Evolutionary conservation across 2,329 filamentous ascomycete genomes (phyloP).

Genomic region (Fusarium oligoseptatum): DNA sequence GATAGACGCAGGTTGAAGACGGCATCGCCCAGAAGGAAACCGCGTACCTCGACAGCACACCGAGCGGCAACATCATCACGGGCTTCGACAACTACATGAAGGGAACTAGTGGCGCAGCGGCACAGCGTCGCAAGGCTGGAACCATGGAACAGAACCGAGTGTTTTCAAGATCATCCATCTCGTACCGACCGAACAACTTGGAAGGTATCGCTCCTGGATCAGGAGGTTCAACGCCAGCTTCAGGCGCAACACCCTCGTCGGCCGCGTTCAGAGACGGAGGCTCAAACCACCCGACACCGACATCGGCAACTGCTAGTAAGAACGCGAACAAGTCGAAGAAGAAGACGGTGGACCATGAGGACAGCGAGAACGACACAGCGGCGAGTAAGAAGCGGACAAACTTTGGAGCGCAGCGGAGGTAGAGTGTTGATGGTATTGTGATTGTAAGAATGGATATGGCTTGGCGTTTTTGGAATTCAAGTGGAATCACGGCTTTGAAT

Average conservation of each 20-base stretch:
- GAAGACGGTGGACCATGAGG: constrained; percentile 61
- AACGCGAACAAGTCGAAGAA: constrained; percentile 66
- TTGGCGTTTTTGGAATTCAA: constrained; percentile 22
- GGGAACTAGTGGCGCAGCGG: constrained; percentile 74
- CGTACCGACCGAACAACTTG: constrained; percentile 63
- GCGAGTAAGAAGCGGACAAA: constrained; percentile 68
- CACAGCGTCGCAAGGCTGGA: constrained; percentile 73
- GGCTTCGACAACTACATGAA: constrained; percentile 99
- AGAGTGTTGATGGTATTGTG: constrained; percentile 6
- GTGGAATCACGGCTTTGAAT: constrained; percentile 6
- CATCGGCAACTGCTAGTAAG: constrained; percentile 63
- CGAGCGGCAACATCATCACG: constrained; percentile 93
- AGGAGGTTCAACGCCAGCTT: constrained; percentile 52
- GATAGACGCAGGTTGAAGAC: constrained; percentile 72
- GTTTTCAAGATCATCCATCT: constrained; percentile 76
- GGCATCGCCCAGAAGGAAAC: constrained; percentile 86
- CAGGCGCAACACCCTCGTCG: constrained; percentile 60
- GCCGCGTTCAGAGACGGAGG: constrained; percentile 65
- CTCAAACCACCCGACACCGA: constrained; percentile 68
- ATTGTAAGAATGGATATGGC: background rate
- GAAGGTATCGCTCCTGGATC: constrained; percentile 53
- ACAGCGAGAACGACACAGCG: constrained; percentile 71
- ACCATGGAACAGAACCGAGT: constrained; percentile 79
- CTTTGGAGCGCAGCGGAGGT: constrained; percentile 69
- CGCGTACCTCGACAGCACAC: constrained; percentile 90